These are phyloP conservation scores for Berberis vulgaris DNA, from an alignment of 164 flowering plant genomes.

Conservation along the genomic window DNA sequence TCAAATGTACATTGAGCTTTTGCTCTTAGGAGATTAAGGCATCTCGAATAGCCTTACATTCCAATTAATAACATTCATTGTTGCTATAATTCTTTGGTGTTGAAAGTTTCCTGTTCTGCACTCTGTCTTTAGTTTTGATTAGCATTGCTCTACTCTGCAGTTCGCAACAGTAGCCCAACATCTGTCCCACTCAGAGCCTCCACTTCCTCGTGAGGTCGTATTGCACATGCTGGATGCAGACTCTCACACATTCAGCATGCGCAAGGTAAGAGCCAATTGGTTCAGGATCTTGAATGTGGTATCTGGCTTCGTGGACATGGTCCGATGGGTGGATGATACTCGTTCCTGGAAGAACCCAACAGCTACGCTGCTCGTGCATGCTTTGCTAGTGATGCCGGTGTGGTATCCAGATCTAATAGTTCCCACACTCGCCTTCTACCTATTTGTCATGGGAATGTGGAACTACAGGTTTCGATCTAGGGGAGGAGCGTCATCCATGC, in stretches of 20 bases:
- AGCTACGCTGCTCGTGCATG: constrained; percentile 68
- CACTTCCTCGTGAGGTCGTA: constrained; percentile 62
- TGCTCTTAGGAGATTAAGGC: no score
- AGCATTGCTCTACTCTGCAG: no score
- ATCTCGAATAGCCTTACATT: no score
- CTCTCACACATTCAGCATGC: constrained; percentile 61
- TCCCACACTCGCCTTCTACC: constrained; percentile 60
- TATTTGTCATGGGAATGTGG: constrained; percentile 68
- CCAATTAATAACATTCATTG: no score
- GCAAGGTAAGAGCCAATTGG: constrained; percentile 80
- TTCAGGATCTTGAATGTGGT: constrained; percentile 47
- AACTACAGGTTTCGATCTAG: constrained; percentile 48
- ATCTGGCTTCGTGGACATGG: constrained; percentile 37
- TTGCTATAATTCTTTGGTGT: no score
- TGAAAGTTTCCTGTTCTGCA: no score
- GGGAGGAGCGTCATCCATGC: constrained; percentile 21
- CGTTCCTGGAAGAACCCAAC: constrained; percentile 81
- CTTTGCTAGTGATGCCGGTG: constrained; percentile 56
- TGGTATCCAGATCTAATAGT: constrained; percentile 80
- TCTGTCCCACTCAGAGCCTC: constrained; percentile 76
- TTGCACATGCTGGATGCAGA: constrained; percentile 69
- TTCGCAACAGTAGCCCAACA: no score
- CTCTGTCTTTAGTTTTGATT: no score
- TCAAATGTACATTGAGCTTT: no score
- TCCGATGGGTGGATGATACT: constrained; percentile 59